Base-by-base conservation (phyloP, 202 grass and related monocot genomes). In the Hordeum pubiflorum region DNA sequence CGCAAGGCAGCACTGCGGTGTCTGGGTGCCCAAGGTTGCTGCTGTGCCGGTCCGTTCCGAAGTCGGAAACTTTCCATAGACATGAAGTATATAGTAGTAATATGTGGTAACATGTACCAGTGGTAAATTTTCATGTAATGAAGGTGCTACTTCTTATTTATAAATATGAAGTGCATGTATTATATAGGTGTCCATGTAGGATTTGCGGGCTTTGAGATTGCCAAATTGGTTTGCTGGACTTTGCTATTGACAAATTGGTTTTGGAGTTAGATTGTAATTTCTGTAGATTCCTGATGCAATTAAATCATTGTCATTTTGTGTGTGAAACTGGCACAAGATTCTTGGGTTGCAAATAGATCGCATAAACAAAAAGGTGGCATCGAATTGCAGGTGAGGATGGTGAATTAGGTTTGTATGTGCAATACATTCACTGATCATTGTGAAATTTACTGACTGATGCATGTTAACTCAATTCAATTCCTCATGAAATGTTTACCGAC, bases 21-120 rank as follows among this genome's bases (percentile, higher is more conserved):
- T 89, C 48, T 89, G 83, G 83, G 59, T 89, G 79, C 67, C 74
- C 12, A 89, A 82, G 73, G 36, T 2, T 26, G 37, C 38, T 37
- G 46, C 17, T 65, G 70, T 12, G 5, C 27, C 0, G 1, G 44
- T n/a, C 27, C 11, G 44, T 21, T 10, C 17, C 2, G 43, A n/a
- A 52, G 69, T 73, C 9, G 43, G 43, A 32, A 72, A 73, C 29
- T 12, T 73, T 52, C 15, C 69, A 7, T 73, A 73, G 44, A 73
- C 27, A 1, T 43, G 29, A 55, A 20, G 43, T 73, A 32, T 52
- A 12, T 73, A 17, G 69, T 73, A 54, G 15, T 10, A 56, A 32
- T 55, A 74, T 56, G 26, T 1, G 24, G 26, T 11, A 54, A 37
- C 43, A 73, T 56, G 71, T 74, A 17, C 17, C 46, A 55, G 32